These are phyloP conservation scores for Sporothrix euskadiensis DNA, from an alignment of 2,329 filamentous ascomycete species.

Conservation along the genomic window DNA sequence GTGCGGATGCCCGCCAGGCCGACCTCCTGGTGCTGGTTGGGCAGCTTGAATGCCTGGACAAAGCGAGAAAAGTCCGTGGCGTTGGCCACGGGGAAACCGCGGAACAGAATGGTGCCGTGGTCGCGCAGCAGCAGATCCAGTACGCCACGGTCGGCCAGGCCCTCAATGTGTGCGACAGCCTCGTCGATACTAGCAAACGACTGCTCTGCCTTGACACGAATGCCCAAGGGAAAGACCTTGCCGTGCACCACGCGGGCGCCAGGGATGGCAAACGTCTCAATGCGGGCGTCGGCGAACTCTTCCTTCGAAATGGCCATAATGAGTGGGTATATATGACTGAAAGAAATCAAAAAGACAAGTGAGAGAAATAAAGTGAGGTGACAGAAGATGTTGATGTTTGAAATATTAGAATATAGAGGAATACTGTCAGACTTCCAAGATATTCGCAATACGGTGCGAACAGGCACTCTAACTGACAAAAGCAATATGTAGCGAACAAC, in stretches of 20 bases:
- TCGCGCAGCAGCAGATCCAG: conserved; percentile 10
- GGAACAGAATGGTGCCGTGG: conserved; percentile 28
- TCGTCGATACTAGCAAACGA: conserved; percentile 9
- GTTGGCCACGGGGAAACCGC: conserved; percentile 22
- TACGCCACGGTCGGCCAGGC: not conserved
- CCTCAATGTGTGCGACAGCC: conserved; percentile 18
- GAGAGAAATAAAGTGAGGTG: not conserved
- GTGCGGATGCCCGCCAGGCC: conserved; percentile 29
- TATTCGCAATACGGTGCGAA: not conserved
- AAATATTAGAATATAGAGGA: not conserved
- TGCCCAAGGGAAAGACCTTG: conserved; percentile 20
- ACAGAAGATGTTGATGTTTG: not conserved
- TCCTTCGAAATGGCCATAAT: not conserved
- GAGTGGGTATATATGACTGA: not conserved
- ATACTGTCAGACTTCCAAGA: not conserved
- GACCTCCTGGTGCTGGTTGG: conserved; percentile 26
- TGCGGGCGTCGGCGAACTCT: not conserved
- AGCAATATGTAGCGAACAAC: not conserved
- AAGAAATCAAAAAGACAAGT: not conserved
- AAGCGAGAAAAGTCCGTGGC: conserved; percentile 16
- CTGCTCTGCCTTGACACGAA: conserved; percentile 12
- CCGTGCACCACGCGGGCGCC: conserved; percentile 19
- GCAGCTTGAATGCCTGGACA: conserved; percentile 23
- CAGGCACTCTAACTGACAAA: not conserved
- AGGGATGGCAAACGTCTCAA: conserved; percentile 21